phyloP scores from a whole-genome alignment of 208 protist species.

The Trypanosoma cruzi region DNA sequence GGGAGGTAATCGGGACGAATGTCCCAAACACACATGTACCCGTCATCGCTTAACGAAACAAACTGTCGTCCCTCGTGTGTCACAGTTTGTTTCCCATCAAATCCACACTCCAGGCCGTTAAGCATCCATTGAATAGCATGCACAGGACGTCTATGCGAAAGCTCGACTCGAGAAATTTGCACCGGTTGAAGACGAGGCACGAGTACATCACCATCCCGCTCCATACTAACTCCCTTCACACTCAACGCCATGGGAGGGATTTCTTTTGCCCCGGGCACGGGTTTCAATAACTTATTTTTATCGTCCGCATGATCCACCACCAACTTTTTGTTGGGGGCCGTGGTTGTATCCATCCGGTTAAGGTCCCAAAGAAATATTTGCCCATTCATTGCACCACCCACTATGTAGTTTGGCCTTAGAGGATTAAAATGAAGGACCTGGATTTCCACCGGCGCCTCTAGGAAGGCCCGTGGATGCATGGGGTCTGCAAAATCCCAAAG shows the following conservation, averaged over 20 bases:
- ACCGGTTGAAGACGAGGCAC: constrained; percentile 84
- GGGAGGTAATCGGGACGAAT: constrained; percentile 82
- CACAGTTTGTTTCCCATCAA: constrained; percentile 85
- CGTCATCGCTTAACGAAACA: constrained; percentile 86
- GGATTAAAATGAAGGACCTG: constrained; percentile 90
- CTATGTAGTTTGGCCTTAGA: constrained; percentile 73
- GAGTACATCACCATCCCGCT: constrained; percentile 79
- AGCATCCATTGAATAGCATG: constrained; percentile 91
- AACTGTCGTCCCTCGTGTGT: constrained; percentile 75
- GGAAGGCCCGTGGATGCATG: constrained; percentile 89
- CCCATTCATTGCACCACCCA: constrained; percentile 87
- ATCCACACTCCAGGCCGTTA: constrained; percentile 70
- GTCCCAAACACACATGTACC: constrained; percentile 89
- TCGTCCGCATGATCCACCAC: constrained; percentile 10
- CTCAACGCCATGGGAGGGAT: constrained; percentile 71
- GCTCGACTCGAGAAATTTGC: constrained; percentile 78
- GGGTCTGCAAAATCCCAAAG: constrained; percentile 92
- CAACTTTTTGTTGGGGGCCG: not conserved
- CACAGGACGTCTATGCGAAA: constrained; percentile 84
- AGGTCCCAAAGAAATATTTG: constrained; percentile 93
- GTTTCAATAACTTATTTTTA: constrained; percentile 2
- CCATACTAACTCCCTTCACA: constrained; percentile 66
- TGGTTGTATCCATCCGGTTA: constrained; percentile 30
- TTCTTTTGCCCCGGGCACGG: constrained; percentile 61
- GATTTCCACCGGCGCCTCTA: constrained; percentile 89